These are phyloP conservation scores for Fusarium buxicola DNA, from an alignment of 2,329 filamentous ascomycete species.

Conservation along the genomic window DNA sequence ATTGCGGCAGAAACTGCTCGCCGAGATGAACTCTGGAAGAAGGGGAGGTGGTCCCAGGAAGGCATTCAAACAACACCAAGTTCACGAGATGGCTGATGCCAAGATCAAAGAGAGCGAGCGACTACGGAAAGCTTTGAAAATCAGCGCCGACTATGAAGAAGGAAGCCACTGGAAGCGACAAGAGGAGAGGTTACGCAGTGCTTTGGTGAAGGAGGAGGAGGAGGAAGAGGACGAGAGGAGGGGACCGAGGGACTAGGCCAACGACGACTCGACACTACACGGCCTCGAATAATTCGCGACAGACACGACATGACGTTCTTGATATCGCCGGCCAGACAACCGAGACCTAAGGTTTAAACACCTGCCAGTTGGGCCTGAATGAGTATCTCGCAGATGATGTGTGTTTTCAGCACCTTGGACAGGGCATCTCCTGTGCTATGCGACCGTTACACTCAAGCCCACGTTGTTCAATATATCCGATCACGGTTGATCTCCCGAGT, in stretches of 20 bases:
- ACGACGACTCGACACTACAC: too few relatives aligned
- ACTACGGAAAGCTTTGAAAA: constrained; percentile 86
- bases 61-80: constrained; percentile 88
- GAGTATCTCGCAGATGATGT: too few relatives aligned
- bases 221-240: constrained; percentile 54
- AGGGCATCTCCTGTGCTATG: too few relatives aligned
- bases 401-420: too few relatives aligned
- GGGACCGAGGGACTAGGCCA: constrained; percentile 31
- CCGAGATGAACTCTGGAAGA: constrained; percentile 52
- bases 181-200: constrained; percentile 72
- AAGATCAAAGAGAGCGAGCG: constrained; percentile 97
- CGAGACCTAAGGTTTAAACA: too few relatives aligned
- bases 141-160: constrained; percentile 86
- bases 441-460: too few relatives aligned
- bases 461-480: too few relatives aligned
- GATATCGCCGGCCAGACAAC: too few relatives aligned
- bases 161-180: constrained; percentile 87
- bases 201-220: constrained; percentile 55
- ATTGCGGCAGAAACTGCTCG: constrained; percentile 55
- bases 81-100: constrained; percentile 94
- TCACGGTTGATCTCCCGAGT: too few relatives aligned
- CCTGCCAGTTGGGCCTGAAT: too few relatives aligned
- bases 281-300: too few relatives aligned
- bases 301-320: too few relatives aligned
- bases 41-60: constrained; percentile 53